phyloP scores from a whole-genome alignment of 2,329 filamentous ascomycete species.

The Penicillium sp. region DNA sequence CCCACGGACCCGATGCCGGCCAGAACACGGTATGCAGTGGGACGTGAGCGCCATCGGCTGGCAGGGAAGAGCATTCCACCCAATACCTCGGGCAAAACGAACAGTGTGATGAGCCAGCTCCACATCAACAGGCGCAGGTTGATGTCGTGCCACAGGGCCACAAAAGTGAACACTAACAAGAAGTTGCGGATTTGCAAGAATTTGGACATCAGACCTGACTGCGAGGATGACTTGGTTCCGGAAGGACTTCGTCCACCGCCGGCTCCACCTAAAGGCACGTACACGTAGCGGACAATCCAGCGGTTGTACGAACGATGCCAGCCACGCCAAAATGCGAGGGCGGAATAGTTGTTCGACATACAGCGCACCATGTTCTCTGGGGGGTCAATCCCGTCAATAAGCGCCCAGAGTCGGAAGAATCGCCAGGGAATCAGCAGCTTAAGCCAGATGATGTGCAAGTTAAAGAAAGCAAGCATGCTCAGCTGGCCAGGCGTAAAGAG shows the following conservation, averaged over 20 bases:
- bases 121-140: slow-evolving; percentile 83
- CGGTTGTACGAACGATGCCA: slow-evolving; percentile 97
- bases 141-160: slow-evolving; percentile 97
- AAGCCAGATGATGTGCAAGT: slow-evolving; percentile 94
- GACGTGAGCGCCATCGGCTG: slow-evolving; percentile 61
- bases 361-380: slow-evolving; percentile 98
- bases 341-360: slow-evolving; percentile 89
- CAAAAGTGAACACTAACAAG: slow-evolving; percentile 86
- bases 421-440: slow-evolving; percentile 96
- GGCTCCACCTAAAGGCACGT: slow-evolving; percentile 78
- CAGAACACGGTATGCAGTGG: slow-evolving; percentile 70
- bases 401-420: slow-evolving; percentile 95
- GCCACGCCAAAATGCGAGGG: slow-evolving; percentile 85
- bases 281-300: slow-evolving; percentile 91
- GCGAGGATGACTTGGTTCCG: slow-evolving; percentile 39
- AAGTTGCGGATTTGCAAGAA: slow-evolving; percentile 65
- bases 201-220: slow-evolving; percentile 40
- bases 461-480: slow-evolving; percentile 87
- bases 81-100: slow-evolving; percentile 82
- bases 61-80: slow-evolving; percentile 67
- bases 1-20: slow-evolving; percentile 73
- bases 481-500: slow-evolving; percentile 82
- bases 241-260: slow-evolving; percentile 27
- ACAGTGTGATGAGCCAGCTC: slow-evolving; percentile 94
- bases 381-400: slow-evolving; percentile 85